These are phyloP conservation scores for Phaffia australis DNA, from an alignment of 768 basidiomycete species.

Conservation along the genomic window DNA sequence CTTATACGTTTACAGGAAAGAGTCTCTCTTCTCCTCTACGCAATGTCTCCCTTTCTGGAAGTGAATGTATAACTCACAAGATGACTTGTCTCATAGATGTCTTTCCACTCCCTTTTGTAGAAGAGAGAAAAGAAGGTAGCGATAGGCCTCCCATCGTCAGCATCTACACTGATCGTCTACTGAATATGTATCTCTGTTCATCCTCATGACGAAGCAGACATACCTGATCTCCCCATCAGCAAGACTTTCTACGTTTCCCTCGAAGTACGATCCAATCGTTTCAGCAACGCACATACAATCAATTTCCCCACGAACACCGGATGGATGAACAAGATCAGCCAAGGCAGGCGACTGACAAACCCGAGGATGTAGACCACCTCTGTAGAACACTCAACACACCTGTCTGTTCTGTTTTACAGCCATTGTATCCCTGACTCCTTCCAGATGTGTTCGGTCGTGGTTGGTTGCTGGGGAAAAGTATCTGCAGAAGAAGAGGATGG, in stretches of 20 bases:
- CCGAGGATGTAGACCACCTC: too few relatives aligned
- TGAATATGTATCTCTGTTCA: neutral
- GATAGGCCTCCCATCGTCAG: conserved; percentile 7
- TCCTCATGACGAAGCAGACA: neutral
- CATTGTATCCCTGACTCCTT: too few relatives aligned
- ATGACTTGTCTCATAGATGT: conserved; percentile 99
- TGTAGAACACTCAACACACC: too few relatives aligned
- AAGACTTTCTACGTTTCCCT: conserved; percentile 46
- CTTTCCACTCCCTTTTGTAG: conserved; percentile 42
- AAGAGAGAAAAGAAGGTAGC: neutral
- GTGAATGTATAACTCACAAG: conserved; percentile 55
- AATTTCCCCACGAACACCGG: too few relatives aligned
- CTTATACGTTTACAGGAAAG: neutral
- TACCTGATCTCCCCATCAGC: conserved; percentile 89
- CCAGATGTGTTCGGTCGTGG: too few relatives aligned
- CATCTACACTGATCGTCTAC: neutral
- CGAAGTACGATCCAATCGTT: neutral
- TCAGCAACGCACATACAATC: too few relatives aligned
- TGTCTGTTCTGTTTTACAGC: too few relatives aligned
- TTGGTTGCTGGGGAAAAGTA: too few relatives aligned
- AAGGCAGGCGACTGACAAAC: too few relatives aligned
- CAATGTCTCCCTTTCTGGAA: neutral
- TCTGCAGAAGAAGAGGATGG: too few relatives aligned
- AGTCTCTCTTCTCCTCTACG: neutral
- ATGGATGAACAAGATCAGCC: too few relatives aligned